phyloP scores from a whole-genome alignment of 495 filamentous ascomycete genomes.

The Penicillium ochrochloron region DNA sequence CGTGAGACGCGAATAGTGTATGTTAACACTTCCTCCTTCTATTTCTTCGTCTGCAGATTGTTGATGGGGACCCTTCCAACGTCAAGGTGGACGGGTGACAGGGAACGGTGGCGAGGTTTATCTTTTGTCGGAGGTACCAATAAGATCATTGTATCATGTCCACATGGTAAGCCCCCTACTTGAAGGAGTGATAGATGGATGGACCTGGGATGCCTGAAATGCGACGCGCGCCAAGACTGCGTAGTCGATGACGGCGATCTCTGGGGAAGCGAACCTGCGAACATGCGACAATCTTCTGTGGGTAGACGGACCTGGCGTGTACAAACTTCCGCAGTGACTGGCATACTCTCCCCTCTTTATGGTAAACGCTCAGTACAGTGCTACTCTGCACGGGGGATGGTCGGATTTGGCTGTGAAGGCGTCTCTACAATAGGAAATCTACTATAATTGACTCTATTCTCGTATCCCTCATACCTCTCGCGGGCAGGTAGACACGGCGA shows the following conservation, averaged over 20 bases:
- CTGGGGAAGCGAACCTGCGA: conserved; percentile 1
- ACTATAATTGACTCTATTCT: neutral
- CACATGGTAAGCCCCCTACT: conserved; percentile 8
- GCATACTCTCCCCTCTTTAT: neutral
- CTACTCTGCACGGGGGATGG: neutral
- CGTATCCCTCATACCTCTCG: no score
- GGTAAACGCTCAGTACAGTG: neutral
- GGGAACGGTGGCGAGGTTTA: neutral
- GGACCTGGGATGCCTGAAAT: neutral
- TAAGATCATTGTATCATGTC: conserved; percentile 7
- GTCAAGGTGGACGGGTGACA: neutral
- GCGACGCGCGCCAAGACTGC: neutral
- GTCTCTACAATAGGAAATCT: neutral
- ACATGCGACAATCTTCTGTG: neutral
- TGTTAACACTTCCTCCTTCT: neutral
- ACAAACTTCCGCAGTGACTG: neutral
- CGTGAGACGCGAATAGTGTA: neutral
- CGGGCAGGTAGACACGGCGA: neutral
- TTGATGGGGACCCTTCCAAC: neutral
- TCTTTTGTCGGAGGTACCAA: neutral
- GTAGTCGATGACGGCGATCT: neutral
- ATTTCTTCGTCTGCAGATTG: neutral
- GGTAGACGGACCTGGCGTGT: neutral
- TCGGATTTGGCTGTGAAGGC: neutral
- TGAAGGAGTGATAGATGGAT: neutral